phyloP scores from a whole-genome alignment of 2,329 filamentous ascomycete species.

The Colletotrichum musae region DNA sequence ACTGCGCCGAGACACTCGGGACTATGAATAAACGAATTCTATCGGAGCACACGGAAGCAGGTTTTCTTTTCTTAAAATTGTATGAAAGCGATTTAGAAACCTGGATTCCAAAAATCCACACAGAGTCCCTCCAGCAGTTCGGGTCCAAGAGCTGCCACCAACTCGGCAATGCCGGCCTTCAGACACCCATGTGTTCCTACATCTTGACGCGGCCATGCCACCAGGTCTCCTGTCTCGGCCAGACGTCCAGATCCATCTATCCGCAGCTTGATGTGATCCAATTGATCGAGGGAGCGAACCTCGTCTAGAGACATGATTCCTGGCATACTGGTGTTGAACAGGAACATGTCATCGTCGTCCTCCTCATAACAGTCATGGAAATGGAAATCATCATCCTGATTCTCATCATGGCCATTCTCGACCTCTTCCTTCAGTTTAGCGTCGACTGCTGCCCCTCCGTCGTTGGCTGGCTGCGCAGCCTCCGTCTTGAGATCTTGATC shows the following conservation, averaged over 20 bases:
- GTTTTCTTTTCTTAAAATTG: too few species aligned
- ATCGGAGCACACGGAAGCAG: too few species aligned
- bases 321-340: slow-evolving; percentile 77
- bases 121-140: slow-evolving; percentile 71
- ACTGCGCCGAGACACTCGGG: too few species aligned
- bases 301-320: slow-evolving; percentile 72
- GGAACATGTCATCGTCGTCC: slow-evolving; percentile 44
- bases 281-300: slow-evolving; percentile 67
- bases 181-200: slow-evolving; percentile 62
- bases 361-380: slow-evolving; percentile 6
- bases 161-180: slow-evolving; percentile 76
- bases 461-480: slow-evolving; percentile 6
- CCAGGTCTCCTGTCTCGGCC: slow-evolving; percentile 66
- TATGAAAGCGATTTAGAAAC: neutral
- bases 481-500: slow-evolving; percentile 44
- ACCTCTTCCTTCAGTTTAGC: slow-evolving; percentile 43
- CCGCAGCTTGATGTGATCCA: slow-evolving; percentile 72
- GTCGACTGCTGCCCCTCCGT: neutral
- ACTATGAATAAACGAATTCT: too few species aligned
- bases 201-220: slow-evolving; percentile 70
- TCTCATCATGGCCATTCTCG: slow-evolving; percentile 31
- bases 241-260: slow-evolving; percentile 56
- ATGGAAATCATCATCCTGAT: too few species aligned
- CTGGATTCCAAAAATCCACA: slow-evolving; percentile 65
- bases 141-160: slow-evolving; percentile 76